Percentiles rank a stretch among this genome's conserved stretches.
These are phyloP conservation scores for Trichoderma parareesei DNA, from an alignment of 495 filamentous ascomycete genomes.

Conservation along the genomic window DNA sequence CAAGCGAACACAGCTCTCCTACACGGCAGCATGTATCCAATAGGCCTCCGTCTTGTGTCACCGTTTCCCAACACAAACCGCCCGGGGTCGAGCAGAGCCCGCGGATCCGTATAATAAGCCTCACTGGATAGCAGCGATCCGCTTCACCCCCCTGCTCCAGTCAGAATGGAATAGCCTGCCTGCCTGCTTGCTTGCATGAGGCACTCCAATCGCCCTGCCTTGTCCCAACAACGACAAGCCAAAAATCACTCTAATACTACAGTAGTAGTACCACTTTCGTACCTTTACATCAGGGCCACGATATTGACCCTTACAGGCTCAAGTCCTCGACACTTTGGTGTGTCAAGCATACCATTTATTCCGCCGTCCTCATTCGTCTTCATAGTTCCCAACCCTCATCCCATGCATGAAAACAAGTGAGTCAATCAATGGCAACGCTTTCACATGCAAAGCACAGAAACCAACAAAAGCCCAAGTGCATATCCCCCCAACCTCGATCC, in stretches of 20 bases:
- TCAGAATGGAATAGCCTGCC: neutral
- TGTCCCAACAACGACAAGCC: neutral
- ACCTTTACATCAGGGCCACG: too few species aligned
- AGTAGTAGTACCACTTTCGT: too few species aligned
- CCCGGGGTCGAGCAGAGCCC: neutral
- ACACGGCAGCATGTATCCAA: neutral
- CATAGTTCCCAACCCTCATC: neutral
- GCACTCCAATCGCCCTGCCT: neutral
- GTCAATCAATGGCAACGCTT: too few species aligned
- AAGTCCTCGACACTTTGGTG: too few species aligned
- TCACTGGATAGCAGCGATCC: neutral
- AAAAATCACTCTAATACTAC: neutral
- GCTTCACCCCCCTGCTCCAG: neutral
- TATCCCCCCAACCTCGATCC: neutral
- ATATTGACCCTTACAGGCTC: too few species aligned
- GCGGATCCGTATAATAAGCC: neutral
- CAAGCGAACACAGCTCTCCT: neutral
- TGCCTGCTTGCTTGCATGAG: slow-evolving; percentile 4
- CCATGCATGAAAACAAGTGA: neutral
- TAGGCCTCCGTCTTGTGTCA: neutral
- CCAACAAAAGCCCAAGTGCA: neutral
- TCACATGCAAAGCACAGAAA: neutral
- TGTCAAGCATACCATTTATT: too few species aligned
- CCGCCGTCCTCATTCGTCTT: too few species aligned
- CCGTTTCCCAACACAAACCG: neutral